Conservation (phyloP, 257 asterid species). For the Ehretia macrophylla region DNA sequence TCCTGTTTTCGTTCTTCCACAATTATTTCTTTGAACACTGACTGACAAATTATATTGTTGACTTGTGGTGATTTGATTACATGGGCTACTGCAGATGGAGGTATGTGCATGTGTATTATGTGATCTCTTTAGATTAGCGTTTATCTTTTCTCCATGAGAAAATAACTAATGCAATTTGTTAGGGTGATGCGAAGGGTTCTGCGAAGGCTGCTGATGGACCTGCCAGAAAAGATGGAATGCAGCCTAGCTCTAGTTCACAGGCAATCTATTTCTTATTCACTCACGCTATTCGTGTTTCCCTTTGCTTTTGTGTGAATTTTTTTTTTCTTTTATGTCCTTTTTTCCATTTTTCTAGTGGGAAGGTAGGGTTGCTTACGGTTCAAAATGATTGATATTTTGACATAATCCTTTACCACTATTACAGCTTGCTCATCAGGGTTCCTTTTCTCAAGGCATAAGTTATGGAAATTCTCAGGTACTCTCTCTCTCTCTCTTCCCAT, state of each 20-base stretch:
- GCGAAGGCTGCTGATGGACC: constrained; percentile 72
- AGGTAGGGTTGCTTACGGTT: background rate
- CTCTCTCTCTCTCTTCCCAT: background rate
- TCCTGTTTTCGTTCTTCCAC: background rate
- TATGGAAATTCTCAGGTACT: constrained; percentile 69
- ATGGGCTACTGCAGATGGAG: constrained; percentile 70
- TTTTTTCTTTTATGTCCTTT: background rate
- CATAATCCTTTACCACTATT: constrained; percentile 3
- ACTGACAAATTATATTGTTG: constrained; percentile 24
- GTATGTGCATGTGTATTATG: constrained; percentile 32
- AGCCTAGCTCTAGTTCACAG: constrained; percentile 46
- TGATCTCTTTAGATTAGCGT: background rate
- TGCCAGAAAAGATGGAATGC: constrained; percentile 60
- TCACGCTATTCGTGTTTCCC: background rate
- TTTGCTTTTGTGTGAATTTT: too few species aligned
- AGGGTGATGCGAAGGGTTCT: constrained; percentile 91
- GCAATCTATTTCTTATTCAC: constrained; percentile 21
- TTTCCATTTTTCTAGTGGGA: background rate
- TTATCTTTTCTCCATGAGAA: background rate
- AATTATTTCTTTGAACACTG: background rate
- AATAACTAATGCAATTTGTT: constrained; percentile 12
- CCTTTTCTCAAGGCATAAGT: constrained; percentile 69
- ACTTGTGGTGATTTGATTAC: constrained; percentile 14
- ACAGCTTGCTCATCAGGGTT: constrained; percentile 69
- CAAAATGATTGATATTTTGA: background rate